phyloP scores from a whole-genome alignment of 345 rosid species.

The Arabidopsis thaliana region TAIR10.1 NC_003076.8:8501-9000 shows the following conservation, averaged over 20 bases:
- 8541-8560: slow-evolving; percentile 3
- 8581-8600: slow-evolving; percentile 2
- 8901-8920: no score
- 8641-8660: not conserved
- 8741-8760: not conserved
- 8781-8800: slow-evolving; percentile 47
- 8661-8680: slow-evolving; percentile 3
- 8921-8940: no score
- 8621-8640: slow-evolving; percentile 11
- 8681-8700: not conserved
- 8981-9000: no score
- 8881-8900: no score
- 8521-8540: not conserved
- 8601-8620: slow-evolving; percentile 6
- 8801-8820: slow-evolving; percentile 63
- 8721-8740: not conserved
- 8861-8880: slow-evolving; percentile 48
- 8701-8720: slow-evolving; percentile 3
- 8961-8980: no score
- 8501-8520: not conserved
- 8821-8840: not conserved
- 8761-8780: not conserved
- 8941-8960: no score
- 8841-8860: slow-evolving; percentile 69
- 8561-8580: not conserved